Conservation (phyloP, 176 grass and related monocot genomes). For the Oryza glumipatula region DNA sequence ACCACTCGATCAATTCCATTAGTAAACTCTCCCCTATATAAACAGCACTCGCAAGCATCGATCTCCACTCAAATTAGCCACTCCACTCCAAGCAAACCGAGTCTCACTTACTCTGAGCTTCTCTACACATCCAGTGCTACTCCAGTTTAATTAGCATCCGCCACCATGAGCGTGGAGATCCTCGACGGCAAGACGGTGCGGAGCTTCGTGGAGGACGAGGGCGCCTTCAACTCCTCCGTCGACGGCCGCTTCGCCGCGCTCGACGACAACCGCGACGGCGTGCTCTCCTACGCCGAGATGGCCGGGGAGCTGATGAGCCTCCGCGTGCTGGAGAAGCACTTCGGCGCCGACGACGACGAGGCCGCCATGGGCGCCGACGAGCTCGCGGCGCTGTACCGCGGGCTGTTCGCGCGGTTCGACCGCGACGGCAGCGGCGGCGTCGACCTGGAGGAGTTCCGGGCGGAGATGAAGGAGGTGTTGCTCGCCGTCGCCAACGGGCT, state of each 20-base stretch:
- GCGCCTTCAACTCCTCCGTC: conserved; percentile 55
- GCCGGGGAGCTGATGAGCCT: conserved; percentile 51
- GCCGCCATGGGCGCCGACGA: conserved; percentile 36
- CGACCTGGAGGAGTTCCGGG: conserved; percentile 57
- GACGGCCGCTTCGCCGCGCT: conserved; percentile 54
- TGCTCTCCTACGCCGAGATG: conserved; percentile 63
- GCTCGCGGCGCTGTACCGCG: conserved; percentile 35
- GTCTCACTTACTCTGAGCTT: no score
- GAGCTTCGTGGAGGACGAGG: conserved; percentile 62
- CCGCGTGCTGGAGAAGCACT: conserved; percentile 49
- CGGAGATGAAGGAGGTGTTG: conserved; percentile 76
- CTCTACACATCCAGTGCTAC: no score
- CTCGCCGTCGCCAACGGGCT: conserved; percentile 66
- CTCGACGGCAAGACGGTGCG: conserved; percentile 56
- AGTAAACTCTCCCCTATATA: no score
- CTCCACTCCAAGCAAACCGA: no score
- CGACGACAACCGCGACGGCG: conserved; percentile 54
- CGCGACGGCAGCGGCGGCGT: conserved; percentile 65
- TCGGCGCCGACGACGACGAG: conserved; percentile 59
- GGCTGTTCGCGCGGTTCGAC: conserved; percentile 59
- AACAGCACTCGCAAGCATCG: no score
- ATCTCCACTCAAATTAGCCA: no score
- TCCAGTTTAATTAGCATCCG: no score
- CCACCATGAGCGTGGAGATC: conserved; percentile 64
- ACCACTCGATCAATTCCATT: no score